These are phyloP conservation scores for Colletotrichum phormii DNA, from an alignment of 2,329 filamentous ascomycete species.

Conservation along the genomic window DNA sequence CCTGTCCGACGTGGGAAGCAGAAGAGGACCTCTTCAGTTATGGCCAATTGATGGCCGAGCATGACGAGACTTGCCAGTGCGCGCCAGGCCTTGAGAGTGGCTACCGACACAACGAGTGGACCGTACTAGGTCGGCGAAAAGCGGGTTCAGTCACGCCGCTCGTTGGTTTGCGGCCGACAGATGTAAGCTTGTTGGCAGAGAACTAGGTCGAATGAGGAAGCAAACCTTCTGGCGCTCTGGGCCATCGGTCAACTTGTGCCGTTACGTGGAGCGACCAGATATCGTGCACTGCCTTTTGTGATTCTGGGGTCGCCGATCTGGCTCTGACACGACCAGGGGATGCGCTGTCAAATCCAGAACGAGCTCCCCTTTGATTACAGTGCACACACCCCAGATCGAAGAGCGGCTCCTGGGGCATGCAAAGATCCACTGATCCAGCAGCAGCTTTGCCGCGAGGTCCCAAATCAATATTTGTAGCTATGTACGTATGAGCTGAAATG, in stretches of 20 bases:
- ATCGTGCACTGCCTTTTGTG: not conserved
- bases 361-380: not conserved
- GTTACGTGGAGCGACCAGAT: no score
- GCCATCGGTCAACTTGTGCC: not conserved
- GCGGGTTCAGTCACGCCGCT: not conserved
- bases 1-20: not conserved
- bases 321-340: not conserved
- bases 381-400: not conserved
- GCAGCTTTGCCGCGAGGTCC: not conserved
- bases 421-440: not conserved
- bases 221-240: not conserved
- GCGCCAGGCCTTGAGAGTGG: not conserved
- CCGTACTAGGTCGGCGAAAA: not conserved
- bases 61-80: not conserved
- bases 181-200: not conserved
- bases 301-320: not conserved
- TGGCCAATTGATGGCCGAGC: not conserved
- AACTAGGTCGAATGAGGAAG: not conserved
- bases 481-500: not conserved
- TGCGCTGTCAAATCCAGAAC: not conserved
- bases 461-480: not conserved
- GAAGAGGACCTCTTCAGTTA: constrained; percentile 8
- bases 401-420: not conserved
- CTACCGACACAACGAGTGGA: not conserved
- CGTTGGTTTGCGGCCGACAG: not conserved